Conservation (phyloP, 495 filamentous ascomycete species). For the Penicillium malachiteum region DNA sequence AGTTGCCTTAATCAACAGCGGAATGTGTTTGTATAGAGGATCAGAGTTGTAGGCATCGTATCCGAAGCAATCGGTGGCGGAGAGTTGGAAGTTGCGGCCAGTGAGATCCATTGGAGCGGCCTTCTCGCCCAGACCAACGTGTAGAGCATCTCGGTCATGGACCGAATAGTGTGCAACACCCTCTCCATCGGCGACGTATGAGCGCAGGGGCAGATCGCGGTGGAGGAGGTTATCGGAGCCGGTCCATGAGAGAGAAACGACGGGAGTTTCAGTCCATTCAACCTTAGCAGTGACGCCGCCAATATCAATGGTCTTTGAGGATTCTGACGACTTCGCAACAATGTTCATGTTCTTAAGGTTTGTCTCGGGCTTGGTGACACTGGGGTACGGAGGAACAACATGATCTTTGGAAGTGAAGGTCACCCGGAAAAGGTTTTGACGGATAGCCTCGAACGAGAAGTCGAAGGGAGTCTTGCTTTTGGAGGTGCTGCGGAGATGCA, state of each 20-base stretch:
- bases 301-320: slow-evolving; percentile 44
- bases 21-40: slow-evolving; percentile 72
- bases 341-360: slow-evolving; percentile 27
- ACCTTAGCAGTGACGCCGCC: slow-evolving; percentile 50
- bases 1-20: slow-evolving; percentile 63
- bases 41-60: slow-evolving; percentile 70
- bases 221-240: slow-evolving; percentile 52
- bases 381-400: slow-evolving; percentile 59
- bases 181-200: slow-evolving; percentile 57
- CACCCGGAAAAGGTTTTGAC: slow-evolving; percentile 61
- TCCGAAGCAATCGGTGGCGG: slow-evolving; percentile 66
- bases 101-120: slow-evolving; percentile 69
- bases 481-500: slow-evolving; percentile 45
- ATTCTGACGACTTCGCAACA: slow-evolving; percentile 23
- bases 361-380: slow-evolving; percentile 46
- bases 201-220: slow-evolving; percentile 58
- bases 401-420: slow-evolving; percentile 60
- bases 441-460: slow-evolving; percentile 59
- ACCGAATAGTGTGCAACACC: slow-evolving; percentile 61
- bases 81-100: slow-evolving; percentile 61
- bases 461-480: slow-evolving; percentile 37
- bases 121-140: slow-evolving; percentile 70
- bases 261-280: slow-evolving; percentile 54
- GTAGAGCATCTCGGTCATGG: slow-evolving; percentile 56
- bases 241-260: slow-evolving; percentile 55